These are phyloP conservation scores for Hydnum rufescens DNA, from an alignment of 768 basidiomycete genomes.

Conservation along the genomic window DNA sequence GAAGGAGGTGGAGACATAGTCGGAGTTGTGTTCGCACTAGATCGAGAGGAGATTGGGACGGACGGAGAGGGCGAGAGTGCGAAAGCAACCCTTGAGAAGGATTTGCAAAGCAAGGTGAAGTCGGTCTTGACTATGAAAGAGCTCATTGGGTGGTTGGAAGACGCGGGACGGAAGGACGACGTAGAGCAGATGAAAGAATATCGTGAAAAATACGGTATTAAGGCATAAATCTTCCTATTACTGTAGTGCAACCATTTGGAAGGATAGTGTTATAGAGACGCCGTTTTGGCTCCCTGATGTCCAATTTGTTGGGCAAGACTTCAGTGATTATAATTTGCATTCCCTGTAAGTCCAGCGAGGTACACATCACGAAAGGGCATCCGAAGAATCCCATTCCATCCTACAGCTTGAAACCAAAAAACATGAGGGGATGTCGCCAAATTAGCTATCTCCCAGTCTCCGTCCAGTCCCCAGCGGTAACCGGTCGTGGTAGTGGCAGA, in stretches of 20 bases:
- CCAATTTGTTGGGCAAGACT: no score
- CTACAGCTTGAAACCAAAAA: no score
- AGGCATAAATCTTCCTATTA: no score
- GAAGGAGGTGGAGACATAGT: conserved; percentile 60
- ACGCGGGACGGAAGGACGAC: conserved; percentile 42
- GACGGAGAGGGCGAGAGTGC: conserved; percentile 26
- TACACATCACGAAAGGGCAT: no score
- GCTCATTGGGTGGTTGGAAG: conserved; percentile 63
- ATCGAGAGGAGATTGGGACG: conserved; percentile 68
- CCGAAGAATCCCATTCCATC: no score
- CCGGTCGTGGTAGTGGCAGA: conserved; percentile 15
- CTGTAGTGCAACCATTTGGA: no score
- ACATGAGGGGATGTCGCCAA: background rate
- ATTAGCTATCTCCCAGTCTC: conserved; percentile 23
- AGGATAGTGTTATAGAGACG: no score
- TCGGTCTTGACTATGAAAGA: conserved; percentile 75
- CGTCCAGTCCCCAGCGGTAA: conserved; percentile 36
- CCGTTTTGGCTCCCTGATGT: no score
- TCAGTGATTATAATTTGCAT: no score
- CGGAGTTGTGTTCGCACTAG: conserved; percentile 72
- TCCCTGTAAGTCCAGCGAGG: no score
- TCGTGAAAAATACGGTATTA: conserved; percentile 41
- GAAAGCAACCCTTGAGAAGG: conserved; percentile 38
- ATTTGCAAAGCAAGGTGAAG: conserved; percentile 32
- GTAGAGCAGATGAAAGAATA: conserved; percentile 59